Conservation (phyloP, 2,329 filamentous ascomycete species). For the Dothidotthia symphoricarpi region DNA sequence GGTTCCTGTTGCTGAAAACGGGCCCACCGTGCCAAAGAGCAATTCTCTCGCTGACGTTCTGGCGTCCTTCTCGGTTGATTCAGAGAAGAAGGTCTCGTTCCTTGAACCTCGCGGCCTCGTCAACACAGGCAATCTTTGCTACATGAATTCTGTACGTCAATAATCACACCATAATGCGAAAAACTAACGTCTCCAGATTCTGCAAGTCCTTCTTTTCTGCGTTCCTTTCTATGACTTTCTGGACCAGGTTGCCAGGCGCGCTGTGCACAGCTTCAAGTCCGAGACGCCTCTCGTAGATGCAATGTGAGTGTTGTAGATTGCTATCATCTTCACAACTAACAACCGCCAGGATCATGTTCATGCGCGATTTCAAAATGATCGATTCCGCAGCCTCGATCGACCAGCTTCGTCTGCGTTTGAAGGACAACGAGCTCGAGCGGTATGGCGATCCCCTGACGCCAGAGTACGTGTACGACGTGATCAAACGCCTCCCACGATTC, state of each 20-base stretch:
- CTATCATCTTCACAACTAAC: background rate
- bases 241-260: constrained; percentile 79
- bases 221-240: constrained; percentile 92
- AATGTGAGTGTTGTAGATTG: constrained; percentile 61
- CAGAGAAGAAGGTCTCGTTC: constrained; percentile 69
- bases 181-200: constrained; percentile 61
- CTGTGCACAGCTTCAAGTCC: constrained; percentile 88
- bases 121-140: constrained; percentile 99
- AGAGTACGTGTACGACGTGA: constrained; percentile 93
- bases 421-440: constrained; percentile 79
- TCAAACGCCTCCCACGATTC: constrained; percentile 82
- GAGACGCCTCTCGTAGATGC: constrained; percentile 91
- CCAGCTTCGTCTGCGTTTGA: constrained; percentile 69
- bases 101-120: constrained; percentile 90
- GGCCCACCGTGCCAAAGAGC: constrained; percentile 49
- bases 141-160: constrained; percentile 98
- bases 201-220: constrained; percentile 94
- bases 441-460: constrained; percentile 90
- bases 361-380: constrained; percentile 85
- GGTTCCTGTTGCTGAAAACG: constrained; percentile 36
- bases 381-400: constrained; percentile 74
- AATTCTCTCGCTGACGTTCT: constrained; percentile 75
- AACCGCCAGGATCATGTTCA: constrained; percentile 77
- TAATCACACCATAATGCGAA: too few species aligned
- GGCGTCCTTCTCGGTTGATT: constrained; percentile 66